phyloP scores from a whole-genome alignment of 2,329 filamentous ascomycete genomes.

The Microthyrium microscopicum region DNA sequence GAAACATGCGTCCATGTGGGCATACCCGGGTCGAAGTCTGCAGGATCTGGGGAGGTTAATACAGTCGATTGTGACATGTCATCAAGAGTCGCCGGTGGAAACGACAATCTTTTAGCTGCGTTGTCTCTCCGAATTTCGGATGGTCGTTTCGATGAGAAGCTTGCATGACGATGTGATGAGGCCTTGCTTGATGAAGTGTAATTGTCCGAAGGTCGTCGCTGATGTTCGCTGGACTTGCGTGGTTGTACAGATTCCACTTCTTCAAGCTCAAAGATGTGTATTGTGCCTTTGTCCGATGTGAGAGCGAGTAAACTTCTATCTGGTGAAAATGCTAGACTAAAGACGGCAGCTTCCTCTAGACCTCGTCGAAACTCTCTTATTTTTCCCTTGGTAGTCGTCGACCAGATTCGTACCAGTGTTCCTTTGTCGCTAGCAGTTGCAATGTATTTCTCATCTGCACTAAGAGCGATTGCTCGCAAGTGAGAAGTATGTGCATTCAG shows the following conservation, averaged over 20 bases:
- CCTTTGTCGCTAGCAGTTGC: slow-evolving; percentile 89
- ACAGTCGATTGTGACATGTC: background rate
- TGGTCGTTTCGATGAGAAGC: background rate
- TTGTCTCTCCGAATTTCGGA: background rate
- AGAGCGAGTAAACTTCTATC: slow-evolving; percentile 66
- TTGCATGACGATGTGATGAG: slow-evolving; percentile 1
- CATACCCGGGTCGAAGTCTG: background rate
- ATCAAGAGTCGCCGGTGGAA: background rate
- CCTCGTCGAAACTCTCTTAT: slow-evolving; percentile 75
- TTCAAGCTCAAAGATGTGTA: slow-evolving; percentile 76
- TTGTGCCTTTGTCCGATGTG: slow-evolving; percentile 89
- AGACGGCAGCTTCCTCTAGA: slow-evolving; percentile 74
- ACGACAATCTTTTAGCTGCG: background rate
- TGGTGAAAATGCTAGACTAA: slow-evolving; percentile 75
- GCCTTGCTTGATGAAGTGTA: background rate
- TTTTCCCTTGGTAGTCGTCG: slow-evolving; percentile 62
- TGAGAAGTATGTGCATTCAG: slow-evolving; percentile 76
- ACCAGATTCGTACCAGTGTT: slow-evolving; percentile 75
- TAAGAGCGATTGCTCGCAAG: slow-evolving; percentile 64
- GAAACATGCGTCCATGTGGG: no score
- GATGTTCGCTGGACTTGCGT: background rate
- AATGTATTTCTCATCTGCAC: slow-evolving; percentile 60
- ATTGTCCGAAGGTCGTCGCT: background rate
- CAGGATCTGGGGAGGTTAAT: no score
- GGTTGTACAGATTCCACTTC: slow-evolving; percentile 1